Base-by-base conservation (phyloP, 305 asterid genomes). In the Rubia tinctorum region DNA sequence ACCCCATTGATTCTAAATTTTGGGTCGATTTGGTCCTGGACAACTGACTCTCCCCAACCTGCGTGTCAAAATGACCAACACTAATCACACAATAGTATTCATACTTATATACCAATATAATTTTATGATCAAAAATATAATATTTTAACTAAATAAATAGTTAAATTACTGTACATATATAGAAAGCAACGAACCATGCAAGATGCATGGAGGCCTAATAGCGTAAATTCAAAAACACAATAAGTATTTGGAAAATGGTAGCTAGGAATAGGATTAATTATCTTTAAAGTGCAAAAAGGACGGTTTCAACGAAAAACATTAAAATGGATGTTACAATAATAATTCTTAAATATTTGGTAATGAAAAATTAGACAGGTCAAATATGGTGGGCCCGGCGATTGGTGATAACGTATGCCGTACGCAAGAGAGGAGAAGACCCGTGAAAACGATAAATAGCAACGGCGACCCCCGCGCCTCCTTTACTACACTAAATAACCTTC, bases 391-490 rank as follows among this genome's bases (percentile, higher is more conserved):
- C 13, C 30, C 63, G 58, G 34, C 45, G 7, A 44, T 43, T 58
- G 78, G 53, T 2, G 17, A 34, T 10, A 40, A 69, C 69, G 78
- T 76, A 22, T 64, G 67, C 25, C 11, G 72, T 76, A 68, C 72
- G 79, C 68, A 76, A 76, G 68, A 51, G 42, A 59, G 59, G 66
- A 15, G 56, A 3, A 37, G 23, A 81, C 88, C 84, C 96, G 97
- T 90, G 97, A 89, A 81, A 75, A 68, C 76, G 88, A 86, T 87
- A 91, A 93, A 88, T 91, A 83, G 88, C 72, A 86, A 79, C 94
- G 90, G 96, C 90, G 77, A 81, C 71, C 17, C 77, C 73, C 82
- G 86, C 87, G 83, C 81, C 79, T 77, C 82, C 78, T 79, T 76
- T 80, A 4, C 77, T 76, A 62, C 62, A 69, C 20, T 37, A 18